Evolutionary conservation across 352 stramenopile genomes (phyloP).

Genomic region (Thalassiosira mediterranea): DNA sequence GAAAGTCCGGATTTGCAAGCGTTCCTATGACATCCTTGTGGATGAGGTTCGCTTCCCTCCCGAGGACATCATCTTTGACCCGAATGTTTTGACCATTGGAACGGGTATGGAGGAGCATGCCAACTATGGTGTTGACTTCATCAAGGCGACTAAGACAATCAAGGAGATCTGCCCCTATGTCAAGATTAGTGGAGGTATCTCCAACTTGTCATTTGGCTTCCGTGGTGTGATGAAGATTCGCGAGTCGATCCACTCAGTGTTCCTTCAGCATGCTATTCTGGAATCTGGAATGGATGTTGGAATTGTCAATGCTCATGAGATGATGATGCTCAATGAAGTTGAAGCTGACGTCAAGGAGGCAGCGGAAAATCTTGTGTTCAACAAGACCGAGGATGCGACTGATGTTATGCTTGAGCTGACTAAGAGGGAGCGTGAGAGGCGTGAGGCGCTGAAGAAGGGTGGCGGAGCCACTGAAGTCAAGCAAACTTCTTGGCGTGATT

Average conservation of each 20-base stretch:
- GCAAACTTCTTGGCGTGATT: slow-evolving; percentile 89
- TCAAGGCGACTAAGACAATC: slow-evolving; percentile 92
- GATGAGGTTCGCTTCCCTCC: slow-evolving; percentile 93
- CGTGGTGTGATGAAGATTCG: slow-evolving; percentile 97
- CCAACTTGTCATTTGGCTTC: slow-evolving; percentile 97
- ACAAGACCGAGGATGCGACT: slow-evolving; percentile 88
- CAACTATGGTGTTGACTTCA: slow-evolving; percentile 97
- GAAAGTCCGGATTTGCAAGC: slow-evolving; percentile 97
- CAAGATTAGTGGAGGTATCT: slow-evolving; percentile 96
- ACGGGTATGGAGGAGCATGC: slow-evolving; percentile 98
- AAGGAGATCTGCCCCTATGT: slow-evolving; percentile 95
- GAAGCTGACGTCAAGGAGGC: slow-evolving; percentile 87
- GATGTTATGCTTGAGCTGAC: slow-evolving; percentile 86
- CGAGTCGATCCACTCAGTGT: slow-evolving; percentile 95
- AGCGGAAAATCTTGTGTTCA: slow-evolving; percentile 94
- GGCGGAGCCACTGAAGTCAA: slow-evolving; percentile 77
- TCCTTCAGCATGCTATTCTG: slow-evolving; percentile 93
- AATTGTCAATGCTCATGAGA: slow-evolving; percentile 95
- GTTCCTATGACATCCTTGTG: slow-evolving; percentile 97
- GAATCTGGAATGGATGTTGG: slow-evolving; percentile 97
- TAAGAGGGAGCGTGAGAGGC: slow-evolving; percentile 85
- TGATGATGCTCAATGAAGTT: slow-evolving; percentile 80
- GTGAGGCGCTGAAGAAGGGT: slow-evolving; percentile 88
- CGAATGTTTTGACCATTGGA: slow-evolving; percentile 96
- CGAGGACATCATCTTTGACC: slow-evolving; percentile 98